Evolutionary conservation across 805 yeast genomes (phyloP), one percentile per base, ranked within the genome.

Genomic region (Jamesozyma lodderae): DNA sequence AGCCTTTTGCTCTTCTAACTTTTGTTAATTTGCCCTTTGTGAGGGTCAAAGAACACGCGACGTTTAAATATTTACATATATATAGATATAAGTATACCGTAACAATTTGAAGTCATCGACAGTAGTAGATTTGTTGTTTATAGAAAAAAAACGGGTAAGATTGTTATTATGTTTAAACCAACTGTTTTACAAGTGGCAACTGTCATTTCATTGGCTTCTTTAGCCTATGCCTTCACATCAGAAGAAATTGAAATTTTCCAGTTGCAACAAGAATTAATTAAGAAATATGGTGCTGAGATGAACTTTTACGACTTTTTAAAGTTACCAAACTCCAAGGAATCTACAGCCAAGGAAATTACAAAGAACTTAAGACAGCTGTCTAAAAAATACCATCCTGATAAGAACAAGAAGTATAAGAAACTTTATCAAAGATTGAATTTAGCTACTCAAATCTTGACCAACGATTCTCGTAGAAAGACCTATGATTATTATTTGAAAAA

Each of bases 351-450:
- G 27, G 78, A 78, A 43, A 75, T 82, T 36, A 66, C 66, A 38
- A 75, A 73, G 47, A 81, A 82, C 17, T 81, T 82, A 63, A 77
- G 84, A 53, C 79, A 75, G 49, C 55, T 80, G 23, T 79, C 95
- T 2, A 68, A 81, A 37, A 68, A 67, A 44, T 68, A 81, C 48
- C 98, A 90, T 55, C 98, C 98, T 0, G 98, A 90, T 61, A 87
- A 90, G 59, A 63, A 63, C 32, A 59, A 55, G 40, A 68, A 66
- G 39, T 69, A 64, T 31, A 66, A 62, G 41, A 73, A 74, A 45
- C 55, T 60, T 17, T 92, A 79, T 55, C 85, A 90, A 51, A 67
- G 90, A 21, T 70, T 92, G 26, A 82, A 92, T 24, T 59, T 78
- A 20, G 82, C 85, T 17, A 80, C 87, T 24, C 75, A 81, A 52